Percentiles rank a stretch among this genome's conserved stretches.
These are phyloP conservation scores for Yamadazyma kitorensis DNA, from an alignment of 805 yeast genomes.

Conservation along the genomic window DNA sequence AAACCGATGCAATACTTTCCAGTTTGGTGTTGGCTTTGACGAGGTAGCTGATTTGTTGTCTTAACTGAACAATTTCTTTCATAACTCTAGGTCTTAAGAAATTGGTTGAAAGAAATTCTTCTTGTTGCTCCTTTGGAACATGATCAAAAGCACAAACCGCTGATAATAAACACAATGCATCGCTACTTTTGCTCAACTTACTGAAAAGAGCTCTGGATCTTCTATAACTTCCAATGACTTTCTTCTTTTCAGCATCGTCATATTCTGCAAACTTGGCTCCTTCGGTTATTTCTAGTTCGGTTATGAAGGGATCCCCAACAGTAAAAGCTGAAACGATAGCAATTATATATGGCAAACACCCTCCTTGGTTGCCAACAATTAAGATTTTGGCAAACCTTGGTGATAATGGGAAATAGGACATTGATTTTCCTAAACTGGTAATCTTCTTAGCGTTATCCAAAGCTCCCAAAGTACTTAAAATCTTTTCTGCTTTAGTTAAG, in stretches of 20 bases:
- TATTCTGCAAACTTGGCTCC: conserved; percentile 24
- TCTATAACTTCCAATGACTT: conserved; percentile 42
- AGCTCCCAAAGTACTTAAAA: conserved; percentile 77
- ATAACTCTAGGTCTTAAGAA: conserved; percentile 75
- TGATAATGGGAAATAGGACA: conserved; percentile 89
- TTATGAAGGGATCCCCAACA: conserved; percentile 87
- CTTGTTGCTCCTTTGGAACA: conserved; percentile 47
- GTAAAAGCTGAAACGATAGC: conserved; percentile 90
- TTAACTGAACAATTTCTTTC: conserved; percentile 79
- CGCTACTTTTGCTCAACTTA: conserved; percentile 70
- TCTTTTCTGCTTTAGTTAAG: conserved; percentile 61
- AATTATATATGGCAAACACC: conserved; percentile 82
- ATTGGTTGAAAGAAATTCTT: conserved; percentile 52
- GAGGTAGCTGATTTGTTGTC: conserved; percentile 75
- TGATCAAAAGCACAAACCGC: conserved; percentile 89
- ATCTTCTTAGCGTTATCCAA: conserved; percentile 52
- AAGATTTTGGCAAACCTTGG: conserved; percentile 93
- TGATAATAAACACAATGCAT: conserved; percentile 69
- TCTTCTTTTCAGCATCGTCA: conserved; percentile 37
- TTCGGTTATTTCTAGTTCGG: conserved; percentile 58
- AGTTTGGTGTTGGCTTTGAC: conserved; percentile 63
- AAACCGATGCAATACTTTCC: conserved; percentile 52
- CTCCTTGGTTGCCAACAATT: conserved; percentile 80
- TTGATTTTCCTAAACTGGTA: conserved; percentile 77
- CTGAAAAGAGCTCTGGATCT: conserved; percentile 61